Evolutionary conservation across 1,139 yeast species (phyloP).

Genomic region (Yamadazyma dendronema): DNA sequence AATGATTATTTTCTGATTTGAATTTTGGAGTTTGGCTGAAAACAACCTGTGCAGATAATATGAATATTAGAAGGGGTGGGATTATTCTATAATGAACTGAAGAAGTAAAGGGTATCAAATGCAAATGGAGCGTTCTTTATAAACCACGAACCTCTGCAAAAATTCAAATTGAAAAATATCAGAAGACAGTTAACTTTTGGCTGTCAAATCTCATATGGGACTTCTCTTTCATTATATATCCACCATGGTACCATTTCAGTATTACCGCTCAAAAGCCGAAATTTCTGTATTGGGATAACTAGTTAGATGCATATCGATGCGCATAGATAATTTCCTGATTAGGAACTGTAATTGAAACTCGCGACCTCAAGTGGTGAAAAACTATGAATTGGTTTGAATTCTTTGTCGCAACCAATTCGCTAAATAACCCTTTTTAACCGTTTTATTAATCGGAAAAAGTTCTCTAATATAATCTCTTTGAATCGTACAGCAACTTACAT

Average conservation of each 20-base stretch:
- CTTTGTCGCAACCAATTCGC: background rate
- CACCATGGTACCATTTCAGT: background rate
- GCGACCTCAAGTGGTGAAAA: conserved; percentile 5
- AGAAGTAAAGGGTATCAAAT: background rate
- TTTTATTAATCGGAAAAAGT: background rate
- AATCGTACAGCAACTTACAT: background rate
- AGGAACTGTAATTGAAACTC: conserved; percentile 14
- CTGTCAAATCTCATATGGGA: background rate
- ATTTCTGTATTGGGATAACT: conserved; percentile 6
- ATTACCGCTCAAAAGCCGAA: background rate
- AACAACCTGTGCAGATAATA: too few species aligned
- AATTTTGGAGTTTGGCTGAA: too few species aligned
- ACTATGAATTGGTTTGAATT: background rate
- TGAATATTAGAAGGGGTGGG: too few species aligned
- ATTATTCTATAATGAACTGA: background rate
- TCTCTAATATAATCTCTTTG: background rate
- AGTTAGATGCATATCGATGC: conserved; percentile 3
- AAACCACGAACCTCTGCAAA: background rate
- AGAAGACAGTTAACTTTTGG: background rate
- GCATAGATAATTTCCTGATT: conserved; percentile 11
- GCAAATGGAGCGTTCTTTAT: background rate
- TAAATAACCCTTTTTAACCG: background rate
- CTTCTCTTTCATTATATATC: background rate
- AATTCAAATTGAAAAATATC: background rate
- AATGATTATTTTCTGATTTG: background rate